Evolutionary conservation across 1,284 basidiomycete genomes (phyloP).

Genomic region (Irpex rosettiformis): DNA sequence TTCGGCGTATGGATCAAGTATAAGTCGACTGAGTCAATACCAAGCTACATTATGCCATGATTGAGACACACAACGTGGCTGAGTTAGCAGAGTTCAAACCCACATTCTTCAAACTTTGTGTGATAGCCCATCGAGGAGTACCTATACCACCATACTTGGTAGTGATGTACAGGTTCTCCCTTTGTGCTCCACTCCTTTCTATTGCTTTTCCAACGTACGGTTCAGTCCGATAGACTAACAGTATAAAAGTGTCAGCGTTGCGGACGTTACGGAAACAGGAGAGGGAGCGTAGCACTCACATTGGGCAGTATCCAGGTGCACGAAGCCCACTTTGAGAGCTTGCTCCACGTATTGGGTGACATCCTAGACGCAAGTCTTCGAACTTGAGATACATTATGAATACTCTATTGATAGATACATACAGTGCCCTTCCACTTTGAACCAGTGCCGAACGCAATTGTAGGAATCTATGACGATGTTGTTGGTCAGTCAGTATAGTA

Average conservation of each 20-base stretch:
- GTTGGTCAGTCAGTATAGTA: neutral
- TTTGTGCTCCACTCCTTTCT: constrained; percentile 30
- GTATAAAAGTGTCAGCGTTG: neutral
- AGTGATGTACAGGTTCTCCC: constrained; percentile 37
- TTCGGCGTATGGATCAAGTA: constrained; percentile 65
- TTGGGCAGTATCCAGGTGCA: constrained; percentile 33
- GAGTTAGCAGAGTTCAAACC: too few species aligned
- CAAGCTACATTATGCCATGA: constrained; percentile 45
- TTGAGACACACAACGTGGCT: too few species aligned
- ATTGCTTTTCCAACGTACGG: constrained; percentile 37
- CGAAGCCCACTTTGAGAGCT: constrained; percentile 33
- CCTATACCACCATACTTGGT: constrained; percentile 57
- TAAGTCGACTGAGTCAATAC: constrained; percentile 64
- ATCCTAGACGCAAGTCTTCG: constrained; percentile 20
- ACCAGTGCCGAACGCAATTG: constrained; percentile 31
- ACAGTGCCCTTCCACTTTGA: constrained; percentile 33
- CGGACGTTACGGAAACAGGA: neutral
- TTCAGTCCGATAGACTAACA: constrained; percentile 38
- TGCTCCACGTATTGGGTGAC: constrained; percentile 32
- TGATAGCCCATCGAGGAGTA: constrained; percentile 50
- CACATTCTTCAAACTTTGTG: constrained; percentile 19
- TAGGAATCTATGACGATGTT: constrained; percentile 31
- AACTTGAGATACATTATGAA: neutral
- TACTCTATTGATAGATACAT: neutral
- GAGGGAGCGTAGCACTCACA: constrained; percentile 20